These are phyloP conservation scores for Kodamaea derodonti DNA, from an alignment of 1,139 yeast genomes.

Conservation along the genomic window DNA sequence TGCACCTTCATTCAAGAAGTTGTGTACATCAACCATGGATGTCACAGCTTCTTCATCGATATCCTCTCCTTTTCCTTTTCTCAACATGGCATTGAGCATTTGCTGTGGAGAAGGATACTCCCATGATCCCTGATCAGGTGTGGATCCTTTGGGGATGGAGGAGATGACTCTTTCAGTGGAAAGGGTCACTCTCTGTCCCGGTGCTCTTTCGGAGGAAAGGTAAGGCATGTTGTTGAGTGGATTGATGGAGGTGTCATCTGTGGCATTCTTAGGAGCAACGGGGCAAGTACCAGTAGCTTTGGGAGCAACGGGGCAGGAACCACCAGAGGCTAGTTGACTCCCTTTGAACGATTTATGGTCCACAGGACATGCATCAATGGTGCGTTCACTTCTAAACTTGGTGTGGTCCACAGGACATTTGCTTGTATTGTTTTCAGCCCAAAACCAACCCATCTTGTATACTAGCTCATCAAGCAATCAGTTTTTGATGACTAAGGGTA, in stretches of 20 bases:
- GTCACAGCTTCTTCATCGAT: constrained; percentile 95
- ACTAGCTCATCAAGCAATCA: too few species aligned
- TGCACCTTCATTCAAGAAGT: constrained; percentile 94
- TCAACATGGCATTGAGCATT: constrained; percentile 95
- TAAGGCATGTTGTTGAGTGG: constrained; percentile 92
- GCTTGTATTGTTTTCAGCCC: constrained; percentile 47
- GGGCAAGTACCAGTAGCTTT: constrained; percentile 17
- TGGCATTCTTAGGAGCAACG: constrained; percentile 15
- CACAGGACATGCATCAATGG: constrained; percentile 50
- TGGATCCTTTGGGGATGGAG: constrained; percentile 79
- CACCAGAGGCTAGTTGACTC: constrained; percentile 18
- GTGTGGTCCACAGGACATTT: constrained; percentile 10
- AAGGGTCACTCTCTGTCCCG: constrained; percentile 74
- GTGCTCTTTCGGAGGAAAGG: constrained; percentile 62
- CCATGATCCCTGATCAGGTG: constrained; percentile 74
- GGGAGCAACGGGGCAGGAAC: too few species aligned
- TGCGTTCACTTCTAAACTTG: too few species aligned
- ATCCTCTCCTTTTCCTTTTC: constrained; percentile 84
- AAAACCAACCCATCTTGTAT: constrained; percentile 75
- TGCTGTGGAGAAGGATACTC: constrained; percentile 99
- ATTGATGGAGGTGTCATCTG: constrained; percentile 48
- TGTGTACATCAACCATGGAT: constrained; percentile 95
- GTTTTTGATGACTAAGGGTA: too few species aligned
- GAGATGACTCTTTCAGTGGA: constrained; percentile 85
- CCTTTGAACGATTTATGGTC: constrained; percentile 27